These are phyloP conservation scores for Blastocystis sp. DNA, from an alignment of 352 stramenopile species.

Conservation along the genomic window DNA sequence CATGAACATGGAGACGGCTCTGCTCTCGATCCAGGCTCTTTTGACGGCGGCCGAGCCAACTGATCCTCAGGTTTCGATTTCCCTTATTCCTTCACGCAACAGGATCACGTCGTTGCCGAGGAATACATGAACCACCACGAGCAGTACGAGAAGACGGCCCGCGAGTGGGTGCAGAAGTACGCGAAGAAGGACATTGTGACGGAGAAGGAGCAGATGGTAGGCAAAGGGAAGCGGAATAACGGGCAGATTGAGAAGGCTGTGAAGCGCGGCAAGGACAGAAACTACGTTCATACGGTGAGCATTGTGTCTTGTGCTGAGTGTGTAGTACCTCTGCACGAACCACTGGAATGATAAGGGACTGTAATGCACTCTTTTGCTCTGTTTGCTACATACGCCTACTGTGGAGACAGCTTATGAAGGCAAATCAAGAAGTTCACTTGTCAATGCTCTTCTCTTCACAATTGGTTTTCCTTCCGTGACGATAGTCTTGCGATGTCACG, in stretches of 20 bases:
- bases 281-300: constrained; percentile 27
- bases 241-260: constrained; percentile 27
- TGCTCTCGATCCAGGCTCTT: constrained; percentile 83
- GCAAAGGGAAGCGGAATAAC: neutral
- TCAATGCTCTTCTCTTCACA: too few species aligned
- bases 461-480: too few species aligned
- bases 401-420: too few species aligned
- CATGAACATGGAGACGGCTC: constrained; percentile 83
- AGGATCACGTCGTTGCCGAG: constrained; percentile 80
- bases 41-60: constrained; percentile 81
- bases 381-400: neutral
- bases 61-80: constrained; percentile 76
- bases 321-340: constrained; percentile 44
- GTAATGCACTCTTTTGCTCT: neutral
- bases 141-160: constrained; percentile 22
- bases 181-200: constrained; percentile 13
- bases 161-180: constrained; percentile 38
- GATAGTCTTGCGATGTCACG: neutral
- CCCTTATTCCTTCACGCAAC: neutral
- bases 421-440: too few species aligned
- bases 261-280: neutral
- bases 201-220: constrained; percentile 54
- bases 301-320: neutral
- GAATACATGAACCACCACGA: constrained; percentile 80
- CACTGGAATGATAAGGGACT: constrained; percentile 50